phyloP scores from a whole-genome alignment of 2,329 filamentous ascomycete genomes.

The Karstenula rhodostoma region DNA sequence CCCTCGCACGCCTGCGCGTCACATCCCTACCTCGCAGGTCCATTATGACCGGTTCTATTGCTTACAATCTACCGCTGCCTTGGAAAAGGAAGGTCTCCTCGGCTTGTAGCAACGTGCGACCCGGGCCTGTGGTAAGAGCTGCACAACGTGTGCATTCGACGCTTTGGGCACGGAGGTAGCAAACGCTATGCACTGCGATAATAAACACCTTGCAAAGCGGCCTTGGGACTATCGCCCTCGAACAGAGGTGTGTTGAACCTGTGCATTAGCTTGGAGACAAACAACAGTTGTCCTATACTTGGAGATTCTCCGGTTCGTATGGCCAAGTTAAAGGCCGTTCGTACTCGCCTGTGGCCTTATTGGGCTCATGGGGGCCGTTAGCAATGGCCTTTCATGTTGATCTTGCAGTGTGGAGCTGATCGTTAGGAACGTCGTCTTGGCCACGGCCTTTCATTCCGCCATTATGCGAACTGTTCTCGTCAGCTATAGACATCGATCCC shows the following conservation, averaged over 20 bases:
- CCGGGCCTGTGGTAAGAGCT: not conserved
- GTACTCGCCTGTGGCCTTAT: not conserved
- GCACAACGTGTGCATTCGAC: not conserved
- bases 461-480: conserved; percentile 1
- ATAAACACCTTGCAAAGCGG: no score
- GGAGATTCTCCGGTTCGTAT: not conserved
- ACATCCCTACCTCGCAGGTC: not conserved
- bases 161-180: conserved; percentile 1
- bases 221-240: not conserved
- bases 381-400: not conserved
- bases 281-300: not conserved
- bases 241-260: not conserved
- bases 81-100: not conserved
- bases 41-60: not conserved
- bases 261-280: not conserved
- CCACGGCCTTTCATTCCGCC: not conserved
- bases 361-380: not conserved
- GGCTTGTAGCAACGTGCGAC: not conserved
- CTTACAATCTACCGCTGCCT: not conserved
- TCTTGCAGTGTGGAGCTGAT: no score
- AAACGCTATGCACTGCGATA: not conserved
- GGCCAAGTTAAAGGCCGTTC: not conserved
- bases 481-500: not conserved
- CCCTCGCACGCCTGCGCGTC: not conserved
- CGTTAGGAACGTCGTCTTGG: no score